Percentiles rank a stretch among this genome's conserved stretches.
phyloP scores from a whole-genome alignment of 768 basidiomycete species.

The Pisolithus microcarpus region DNA sequence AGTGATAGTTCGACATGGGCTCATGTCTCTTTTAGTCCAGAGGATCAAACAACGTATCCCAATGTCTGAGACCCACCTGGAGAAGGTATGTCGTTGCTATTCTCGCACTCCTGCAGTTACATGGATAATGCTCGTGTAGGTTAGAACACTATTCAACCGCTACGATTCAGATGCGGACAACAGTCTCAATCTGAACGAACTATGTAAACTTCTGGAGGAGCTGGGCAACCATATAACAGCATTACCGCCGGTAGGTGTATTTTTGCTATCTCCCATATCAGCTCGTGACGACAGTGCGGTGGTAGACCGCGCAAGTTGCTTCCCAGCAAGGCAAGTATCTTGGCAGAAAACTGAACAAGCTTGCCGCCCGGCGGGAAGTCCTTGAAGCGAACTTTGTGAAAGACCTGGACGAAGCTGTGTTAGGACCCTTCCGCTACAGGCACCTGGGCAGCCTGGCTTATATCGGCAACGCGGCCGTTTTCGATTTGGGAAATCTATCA shows the following conservation, averaged over 20 bases:
- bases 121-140: slow-evolving; percentile 26
- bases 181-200: slow-evolving; percentile 79
- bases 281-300: background rate
- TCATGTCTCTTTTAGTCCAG: slow-evolving; percentile 36
- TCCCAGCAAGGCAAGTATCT: slow-evolving; percentile 95
- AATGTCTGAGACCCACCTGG: slow-evolving; percentile 76
- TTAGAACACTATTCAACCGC: slow-evolving; percentile 76
- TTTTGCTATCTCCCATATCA: background rate
- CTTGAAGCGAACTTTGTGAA: slow-evolving; percentile 43
- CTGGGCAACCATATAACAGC: slow-evolving; percentile 87
- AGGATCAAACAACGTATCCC: slow-evolving; percentile 80
- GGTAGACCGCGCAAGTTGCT: slow-evolving; percentile 97
- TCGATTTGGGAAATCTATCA: slow-evolving; percentile 74
- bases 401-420: slow-evolving; percentile 60
- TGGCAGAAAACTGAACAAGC: slow-evolving; percentile 74
- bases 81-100: slow-evolving; percentile 36
- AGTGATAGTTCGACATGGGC: background rate
- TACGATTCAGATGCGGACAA: slow-evolving; percentile 89
- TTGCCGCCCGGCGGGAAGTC: slow-evolving; percentile 47
- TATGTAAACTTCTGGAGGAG: slow-evolving; percentile 74
- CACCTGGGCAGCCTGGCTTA: slow-evolving; percentile 78
- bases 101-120: background rate
- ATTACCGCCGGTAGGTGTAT: slow-evolving; percentile 69
- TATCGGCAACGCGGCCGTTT: slow-evolving; percentile 91
- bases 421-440: slow-evolving; percentile 69